Base-by-base conservation (phyloP, 768 basidiomycete genomes). In the Tricholoma flavovirens region DNA sequence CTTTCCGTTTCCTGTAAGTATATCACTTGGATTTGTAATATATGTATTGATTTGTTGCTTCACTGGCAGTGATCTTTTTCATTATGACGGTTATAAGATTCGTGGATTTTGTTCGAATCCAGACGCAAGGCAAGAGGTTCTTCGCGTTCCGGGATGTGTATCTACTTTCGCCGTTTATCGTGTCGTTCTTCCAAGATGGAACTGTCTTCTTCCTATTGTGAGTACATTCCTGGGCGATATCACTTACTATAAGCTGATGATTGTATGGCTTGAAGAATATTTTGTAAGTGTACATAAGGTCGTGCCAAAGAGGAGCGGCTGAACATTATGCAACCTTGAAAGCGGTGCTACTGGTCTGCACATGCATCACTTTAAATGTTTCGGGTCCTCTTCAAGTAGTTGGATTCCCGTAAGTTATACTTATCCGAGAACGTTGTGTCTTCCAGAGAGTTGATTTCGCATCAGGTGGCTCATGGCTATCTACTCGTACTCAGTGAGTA, bases 21-120 rank as follows among this genome's bases (percentile, higher is more conserved):
- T 4, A 35, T 33, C 14, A 11, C 10, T 19, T 6, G 32, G 46
- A 8, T 15, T 4, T 35, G 50, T 35, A 17, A 17, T 26, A 35
- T 21, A 17, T 11, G 15, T n/a, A 21, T 24, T 51, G 5, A 33
- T 12, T 43, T 26, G 33, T 15, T 38, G 36, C 19, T 51, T 24
- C 49, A n/a, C n/a, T n/a, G n/a, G n/a, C n/a, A 51, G 50, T 38
- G 14, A 51, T 38, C 19, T 51, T 51, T 35, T 51, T 51, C 50
- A 21, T 51, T 3, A 21, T 33, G 24, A 51, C 50, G n/a, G 36
- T 22, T n/a, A 26, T 38, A 5, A 51, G 35, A 51, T 35, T 35
- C 9, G 35, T 17, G 17, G 8, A n/a, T 7, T 19, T 38, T 24
- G 32, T 51, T 19, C 32, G 19, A 38, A 12, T 35, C 15, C n/a